Conservation (phyloP, 805 yeast genomes). For the Ogataea neopini region DNA sequence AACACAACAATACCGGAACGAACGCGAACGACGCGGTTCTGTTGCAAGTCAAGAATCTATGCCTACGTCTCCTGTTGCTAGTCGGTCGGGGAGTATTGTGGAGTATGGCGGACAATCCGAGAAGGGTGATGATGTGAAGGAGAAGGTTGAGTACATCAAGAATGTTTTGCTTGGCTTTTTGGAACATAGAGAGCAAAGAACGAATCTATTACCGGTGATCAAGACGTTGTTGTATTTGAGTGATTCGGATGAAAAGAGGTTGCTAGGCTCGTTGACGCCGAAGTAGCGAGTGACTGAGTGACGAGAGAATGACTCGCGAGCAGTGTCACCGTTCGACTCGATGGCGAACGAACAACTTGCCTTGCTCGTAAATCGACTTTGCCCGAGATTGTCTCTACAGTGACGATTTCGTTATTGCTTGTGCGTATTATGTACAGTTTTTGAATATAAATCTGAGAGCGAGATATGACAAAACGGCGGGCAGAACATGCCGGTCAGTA, state of each 20-base stretch:
- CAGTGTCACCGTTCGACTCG: too few relatives aligned
- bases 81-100: conserved; percentile 23
- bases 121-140: conserved; percentile 33
- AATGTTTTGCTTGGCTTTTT: conserved; percentile 90
- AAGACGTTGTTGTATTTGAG: conserved; percentile 70
- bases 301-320: neutral
- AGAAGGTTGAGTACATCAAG: conserved; percentile 74
- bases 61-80: conserved; percentile 23
- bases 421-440: neutral
- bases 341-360: too few relatives aligned
- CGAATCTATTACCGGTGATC: conserved; percentile 80
- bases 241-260: conserved; percentile 70
- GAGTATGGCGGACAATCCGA: conserved; percentile 1
- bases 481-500: too few relatives aligned
- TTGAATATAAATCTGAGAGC: neutral
- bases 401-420: too few relatives aligned
- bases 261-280: conserved; percentile 63
- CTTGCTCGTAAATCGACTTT: too few relatives aligned
- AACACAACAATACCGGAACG: conserved; percentile 55
- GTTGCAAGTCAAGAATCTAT: conserved; percentile 22
- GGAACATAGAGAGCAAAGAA: conserved; percentile 91
- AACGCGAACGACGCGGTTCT: conserved; percentile 28
- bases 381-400: too few relatives aligned
- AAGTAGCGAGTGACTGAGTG: conserved; percentile 14
- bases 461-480: neutral